A percentile compares a stretch with the other conserved stretches of the same genome.
Conservation (phyloP, 2,329 filamentous ascomycete species). For the Penicillium palitans region DNA sequence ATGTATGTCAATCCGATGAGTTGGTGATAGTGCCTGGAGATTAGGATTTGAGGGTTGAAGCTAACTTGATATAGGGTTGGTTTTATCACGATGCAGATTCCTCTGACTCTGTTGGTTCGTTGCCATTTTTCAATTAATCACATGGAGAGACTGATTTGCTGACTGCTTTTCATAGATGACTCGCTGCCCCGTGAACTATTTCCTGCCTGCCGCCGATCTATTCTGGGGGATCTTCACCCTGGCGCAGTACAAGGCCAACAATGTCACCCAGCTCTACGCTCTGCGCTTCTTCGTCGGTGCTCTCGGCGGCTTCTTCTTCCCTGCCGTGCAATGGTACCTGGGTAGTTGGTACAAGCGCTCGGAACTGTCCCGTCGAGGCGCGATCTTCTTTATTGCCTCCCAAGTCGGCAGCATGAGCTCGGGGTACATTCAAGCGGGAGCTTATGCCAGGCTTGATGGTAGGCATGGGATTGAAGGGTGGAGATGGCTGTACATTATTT, state of each 20-base stretch:
- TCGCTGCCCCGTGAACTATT: conserved; percentile 23
- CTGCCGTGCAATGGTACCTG: conserved; percentile 27
- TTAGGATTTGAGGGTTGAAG: neutral
- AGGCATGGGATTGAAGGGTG: conserved; percentile 21
- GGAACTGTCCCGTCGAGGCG: conserved; percentile 24
- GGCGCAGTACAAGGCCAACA: conserved; percentile 21
- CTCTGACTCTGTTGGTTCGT: conserved; percentile 19
- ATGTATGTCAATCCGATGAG: conserved; percentile 10
- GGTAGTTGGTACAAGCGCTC: conserved; percentile 27
- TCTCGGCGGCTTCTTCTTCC: conserved; percentile 36
- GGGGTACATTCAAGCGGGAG: conserved; percentile 26
- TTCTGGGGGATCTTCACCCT: conserved; percentile 22
- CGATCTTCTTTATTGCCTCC: conserved; percentile 27
- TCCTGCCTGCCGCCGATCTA: conserved; percentile 20
- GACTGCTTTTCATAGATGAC: conserved; percentile 14
- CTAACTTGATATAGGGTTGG: conserved; percentile 14
- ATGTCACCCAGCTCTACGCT: conserved; percentile 30
- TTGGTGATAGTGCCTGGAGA: neutral
- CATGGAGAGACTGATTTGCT: neutral
- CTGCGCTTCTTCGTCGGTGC: conserved; percentile 39
- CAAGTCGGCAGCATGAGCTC: conserved; percentile 28
- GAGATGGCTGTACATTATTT: conserved; percentile 24
- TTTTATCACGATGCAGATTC: conserved; percentile 24
- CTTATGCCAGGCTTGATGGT: conserved; percentile 20
- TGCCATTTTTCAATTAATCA: neutral